Conservation (phyloP, 139 green algal species). For the Micractinium sp. region DNA sequence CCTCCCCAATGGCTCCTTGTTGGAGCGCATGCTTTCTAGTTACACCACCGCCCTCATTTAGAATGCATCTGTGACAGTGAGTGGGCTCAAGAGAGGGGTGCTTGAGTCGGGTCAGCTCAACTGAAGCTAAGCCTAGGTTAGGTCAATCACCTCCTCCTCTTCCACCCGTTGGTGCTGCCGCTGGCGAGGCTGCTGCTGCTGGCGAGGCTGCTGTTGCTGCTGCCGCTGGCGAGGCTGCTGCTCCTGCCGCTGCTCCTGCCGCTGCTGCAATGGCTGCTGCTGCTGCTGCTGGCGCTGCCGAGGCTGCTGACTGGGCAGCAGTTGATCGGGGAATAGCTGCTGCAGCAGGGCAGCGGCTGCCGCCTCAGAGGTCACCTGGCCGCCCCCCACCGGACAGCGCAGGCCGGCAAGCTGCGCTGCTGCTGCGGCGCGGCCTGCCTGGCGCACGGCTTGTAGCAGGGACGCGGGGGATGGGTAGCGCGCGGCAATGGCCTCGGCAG, state of each 20-base stretch:
- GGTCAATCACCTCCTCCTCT: neutral
- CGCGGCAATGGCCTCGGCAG: neutral
- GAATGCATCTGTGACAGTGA: too few relatives aligned
- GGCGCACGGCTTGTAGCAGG: neutral
- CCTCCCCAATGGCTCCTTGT: too few relatives aligned
- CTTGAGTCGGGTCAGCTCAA: too few relatives aligned
- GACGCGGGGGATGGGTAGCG: neutral
- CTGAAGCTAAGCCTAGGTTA: too few relatives aligned
- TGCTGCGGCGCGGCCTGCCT: neutral
- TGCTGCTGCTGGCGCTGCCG: neutral
- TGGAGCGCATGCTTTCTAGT: neutral
- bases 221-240: neutral
- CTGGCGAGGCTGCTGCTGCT: neutral
- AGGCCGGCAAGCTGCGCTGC: neutral
- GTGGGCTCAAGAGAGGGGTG: too few relatives aligned
- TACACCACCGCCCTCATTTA: too few relatives aligned
- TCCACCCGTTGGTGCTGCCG: neutral
- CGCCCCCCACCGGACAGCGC: neutral
- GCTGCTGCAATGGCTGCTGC: too few relatives aligned
- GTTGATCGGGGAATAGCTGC: neutral
- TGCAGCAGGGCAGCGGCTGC: neutral
- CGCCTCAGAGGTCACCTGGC: neutral
- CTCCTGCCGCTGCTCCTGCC: neutral
- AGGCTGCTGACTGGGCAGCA: neutral
- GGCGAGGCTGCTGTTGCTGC: too few relatives aligned